phyloP scores from a whole-genome alignment of 169 alveolate species.

The Plasmodium chabaudi region DNA sequence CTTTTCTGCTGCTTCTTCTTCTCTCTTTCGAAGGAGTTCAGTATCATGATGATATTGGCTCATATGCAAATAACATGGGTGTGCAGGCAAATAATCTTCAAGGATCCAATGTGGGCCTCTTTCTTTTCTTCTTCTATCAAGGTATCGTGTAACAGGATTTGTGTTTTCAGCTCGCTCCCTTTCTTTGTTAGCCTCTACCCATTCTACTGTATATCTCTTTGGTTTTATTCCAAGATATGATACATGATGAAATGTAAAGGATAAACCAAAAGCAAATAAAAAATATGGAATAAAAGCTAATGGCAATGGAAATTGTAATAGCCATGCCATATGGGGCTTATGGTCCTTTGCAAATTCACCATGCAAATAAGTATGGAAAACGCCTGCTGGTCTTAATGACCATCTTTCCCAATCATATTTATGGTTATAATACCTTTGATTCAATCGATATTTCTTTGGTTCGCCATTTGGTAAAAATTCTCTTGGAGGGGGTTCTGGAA shows the following conservation, averaged over 20 bases:
- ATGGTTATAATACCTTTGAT: constrained; percentile 87
- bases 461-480: constrained; percentile 90
- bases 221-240: constrained; percentile 89
- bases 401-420: constrained; percentile 91
- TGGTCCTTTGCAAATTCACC: constrained; percentile 92
- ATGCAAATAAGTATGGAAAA: constrained; percentile 89
- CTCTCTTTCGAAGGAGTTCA: constrained; percentile 76
- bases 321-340: constrained; percentile 83
- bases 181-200: constrained; percentile 91
- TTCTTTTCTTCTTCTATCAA: constrained; percentile 90
- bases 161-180: constrained; percentile 92
- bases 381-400: constrained; percentile 90
- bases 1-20: constrained; percentile 74
- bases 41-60: constrained; percentile 88
- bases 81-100: constrained; percentile 87
- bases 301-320: constrained; percentile 82
- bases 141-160: constrained; percentile 89
- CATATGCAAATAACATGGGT: constrained; percentile 85
- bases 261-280: constrained; percentile 79
- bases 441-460: constrained; percentile 87
- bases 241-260: constrained; percentile 85
- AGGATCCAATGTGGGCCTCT: constrained; percentile 92
- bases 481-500: constrained; percentile 92
- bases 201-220: constrained; percentile 90
- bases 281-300: constrained; percentile 85